phyloP scores from a whole-genome alignment of 371 early-diverging fungal species.

The Mucor circinelloides region DNA sequence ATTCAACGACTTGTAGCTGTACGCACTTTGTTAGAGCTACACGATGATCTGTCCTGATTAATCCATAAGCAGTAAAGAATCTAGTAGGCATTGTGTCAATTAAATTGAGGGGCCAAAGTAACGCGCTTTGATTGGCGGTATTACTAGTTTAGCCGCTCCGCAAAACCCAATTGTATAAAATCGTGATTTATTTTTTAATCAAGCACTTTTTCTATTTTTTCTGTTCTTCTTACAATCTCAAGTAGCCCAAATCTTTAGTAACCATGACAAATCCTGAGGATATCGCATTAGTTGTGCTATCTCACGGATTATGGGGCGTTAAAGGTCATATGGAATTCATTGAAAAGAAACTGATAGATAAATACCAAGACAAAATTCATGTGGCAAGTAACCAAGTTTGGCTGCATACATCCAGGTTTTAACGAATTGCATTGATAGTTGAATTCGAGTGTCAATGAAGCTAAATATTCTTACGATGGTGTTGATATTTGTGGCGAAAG shows the following conservation, averaged over 20 bases:
- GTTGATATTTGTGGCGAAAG: conserved; percentile 69
- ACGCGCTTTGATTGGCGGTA: no score
- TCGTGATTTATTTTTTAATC: no score
- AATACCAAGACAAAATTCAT: conserved; percentile 26
- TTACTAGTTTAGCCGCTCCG: no score
- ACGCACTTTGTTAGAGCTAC: no score
- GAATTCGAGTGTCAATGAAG: conserved; percentile 55
- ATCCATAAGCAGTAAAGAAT: no score
- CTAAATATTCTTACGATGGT: conserved; percentile 69
- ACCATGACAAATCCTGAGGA: neutral
- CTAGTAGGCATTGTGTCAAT: no score
- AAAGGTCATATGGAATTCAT: conserved; percentile 57
- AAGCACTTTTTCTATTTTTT: no score
- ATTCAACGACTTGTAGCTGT: no score
- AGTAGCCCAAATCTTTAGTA: neutral
- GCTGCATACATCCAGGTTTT: neutral
- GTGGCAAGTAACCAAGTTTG: conserved; percentile 26
- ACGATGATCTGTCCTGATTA: no score
- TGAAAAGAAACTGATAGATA: conserved; percentile 34
- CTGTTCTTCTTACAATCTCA: neutral
- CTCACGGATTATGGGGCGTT: conserved; percentile 74
- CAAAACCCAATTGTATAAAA: no score
- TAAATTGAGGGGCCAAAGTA: no score
- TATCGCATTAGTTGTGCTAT: conserved; percentile 49
- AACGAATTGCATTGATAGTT: conserved; percentile 33